Percentiles rank a stretch among this genome's conserved stretches.
Conservation (phyloP, 495 filamentous ascomycete genomes). For the Penicillium paxilli region DNA sequence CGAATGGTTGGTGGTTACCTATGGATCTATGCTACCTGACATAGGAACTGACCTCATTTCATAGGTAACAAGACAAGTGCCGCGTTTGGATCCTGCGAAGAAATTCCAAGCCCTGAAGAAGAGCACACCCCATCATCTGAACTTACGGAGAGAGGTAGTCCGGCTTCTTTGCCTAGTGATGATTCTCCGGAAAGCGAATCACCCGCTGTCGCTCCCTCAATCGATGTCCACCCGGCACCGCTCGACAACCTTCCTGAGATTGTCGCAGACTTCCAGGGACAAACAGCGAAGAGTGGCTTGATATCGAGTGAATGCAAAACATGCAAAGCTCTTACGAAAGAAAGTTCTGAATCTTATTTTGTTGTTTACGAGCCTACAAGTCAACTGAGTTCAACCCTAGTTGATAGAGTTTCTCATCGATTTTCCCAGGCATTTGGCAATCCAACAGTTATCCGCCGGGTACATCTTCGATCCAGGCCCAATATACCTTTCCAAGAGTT, state of each 20-base stretch:
- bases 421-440: constrained; percentile 51
- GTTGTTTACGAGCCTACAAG: constrained; percentile 5
- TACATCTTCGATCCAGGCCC: constrained; percentile 43
- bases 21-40: neutral
- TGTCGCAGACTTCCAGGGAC: neutral
- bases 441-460: constrained; percentile 56
- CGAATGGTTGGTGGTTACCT: constrained; percentile 12
- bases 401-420: constrained; percentile 48
- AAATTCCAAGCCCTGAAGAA: neutral
- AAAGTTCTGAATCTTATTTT: neutral
- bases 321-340: neutral
- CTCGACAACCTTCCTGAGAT: constrained; percentile 1
- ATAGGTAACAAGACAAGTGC: constrained; percentile 21
- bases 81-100: constrained; percentile 14
- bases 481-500: constrained; percentile 33
- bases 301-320: no score
- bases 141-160: neutral
- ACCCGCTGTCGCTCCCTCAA: neutral
- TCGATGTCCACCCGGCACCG: neutral
- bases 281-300: no score
- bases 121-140: neutral
- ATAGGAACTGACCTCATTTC: neutral
- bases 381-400: constrained; percentile 28
- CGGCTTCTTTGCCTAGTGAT: neutral
- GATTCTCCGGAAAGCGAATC: constrained; percentile 8